These are phyloP conservation scores for Cryphonectria carpinicola DNA, from an alignment of 2,329 filamentous ascomycete genomes.

Conservation along the genomic window DNA sequence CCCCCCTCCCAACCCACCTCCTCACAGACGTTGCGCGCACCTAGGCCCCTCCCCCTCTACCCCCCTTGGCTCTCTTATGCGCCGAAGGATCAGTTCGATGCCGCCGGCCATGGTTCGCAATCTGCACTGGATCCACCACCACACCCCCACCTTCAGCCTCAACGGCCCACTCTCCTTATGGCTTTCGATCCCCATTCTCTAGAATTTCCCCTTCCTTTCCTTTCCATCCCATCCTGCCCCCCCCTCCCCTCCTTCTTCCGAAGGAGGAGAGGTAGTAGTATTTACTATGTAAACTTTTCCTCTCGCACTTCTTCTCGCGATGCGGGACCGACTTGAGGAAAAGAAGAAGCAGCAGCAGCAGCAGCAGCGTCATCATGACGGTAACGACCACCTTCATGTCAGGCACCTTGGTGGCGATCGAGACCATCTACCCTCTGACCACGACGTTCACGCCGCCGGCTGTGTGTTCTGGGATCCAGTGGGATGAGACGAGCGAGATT, in stretches of 20 bases:
- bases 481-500: not conserved
- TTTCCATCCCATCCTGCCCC: not conserved
- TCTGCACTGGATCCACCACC: not conserved
- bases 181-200: not conserved
- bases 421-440: conserved; percentile 8
- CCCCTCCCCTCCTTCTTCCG: not conserved
- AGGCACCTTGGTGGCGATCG: conserved; percentile 8
- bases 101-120: not conserved
- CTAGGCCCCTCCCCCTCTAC: not conserved
- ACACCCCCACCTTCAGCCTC: not conserved
- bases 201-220: not conserved
- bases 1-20: not conserved
- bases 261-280: not conserved
- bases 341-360: not conserved
- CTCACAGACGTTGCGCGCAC: not conserved
- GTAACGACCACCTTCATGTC: conserved; percentile 2
- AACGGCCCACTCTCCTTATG: not conserved
- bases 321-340: not conserved
- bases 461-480: conserved; percentile 1
- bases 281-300: not conserved
- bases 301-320: not conserved
- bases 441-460: conserved; percentile 5
- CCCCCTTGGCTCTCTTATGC: not conserved
- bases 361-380: not conserved
- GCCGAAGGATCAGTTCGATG: not conserved